phyloP scores from a whole-genome alignment of 1,284 basidiomycete species.

The Malassezia obtusa region DNA sequence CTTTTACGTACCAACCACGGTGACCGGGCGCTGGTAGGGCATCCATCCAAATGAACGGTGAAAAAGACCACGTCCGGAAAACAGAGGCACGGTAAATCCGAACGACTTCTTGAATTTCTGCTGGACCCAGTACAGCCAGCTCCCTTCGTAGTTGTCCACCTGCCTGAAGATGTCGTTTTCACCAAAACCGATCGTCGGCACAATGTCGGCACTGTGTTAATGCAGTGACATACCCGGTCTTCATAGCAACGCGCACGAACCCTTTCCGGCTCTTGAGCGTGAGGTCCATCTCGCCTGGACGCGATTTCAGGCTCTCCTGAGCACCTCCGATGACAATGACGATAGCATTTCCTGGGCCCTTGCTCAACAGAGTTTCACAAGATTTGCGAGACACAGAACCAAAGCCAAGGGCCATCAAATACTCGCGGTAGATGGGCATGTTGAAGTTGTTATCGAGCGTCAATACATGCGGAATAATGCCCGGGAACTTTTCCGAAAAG shows the following conservation, averaged over 20 bases:
- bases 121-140: slow-evolving; percentile 59
- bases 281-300: slow-evolving; percentile 85
- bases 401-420: slow-evolving; percentile 64
- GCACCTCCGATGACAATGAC: slow-evolving; percentile 96
- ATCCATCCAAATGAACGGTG: slow-evolving; percentile 64
- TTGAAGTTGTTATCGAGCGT: slow-evolving; percentile 78
- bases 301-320: slow-evolving; percentile 81
- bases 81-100: slow-evolving; percentile 91
- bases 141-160: slow-evolving; percentile 86
- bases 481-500: slow-evolving; percentile 82
- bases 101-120: slow-evolving; percentile 55
- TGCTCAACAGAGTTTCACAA: slow-evolving; percentile 72
- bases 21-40: slow-evolving; percentile 88
- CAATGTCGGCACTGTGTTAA: slow-evolving; percentile 22
- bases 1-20: slow-evolving; percentile 59
- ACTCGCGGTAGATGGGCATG: slow-evolving; percentile 85
- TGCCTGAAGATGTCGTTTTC: slow-evolving; percentile 99
- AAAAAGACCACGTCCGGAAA: slow-evolving; percentile 68
- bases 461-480: slow-evolving; percentile 80
- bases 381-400: slow-evolving; percentile 82
- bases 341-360: slow-evolving; percentile 57
- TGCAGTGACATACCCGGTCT: slow-evolving; percentile 61
- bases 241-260: slow-evolving; percentile 93
- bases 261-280: slow-evolving; percentile 67
- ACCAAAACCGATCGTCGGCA: slow-evolving; percentile 61